Evolutionary conservation across 805 yeast genomes (phyloP).

Genomic region (Ogataea methanolica): DNA sequence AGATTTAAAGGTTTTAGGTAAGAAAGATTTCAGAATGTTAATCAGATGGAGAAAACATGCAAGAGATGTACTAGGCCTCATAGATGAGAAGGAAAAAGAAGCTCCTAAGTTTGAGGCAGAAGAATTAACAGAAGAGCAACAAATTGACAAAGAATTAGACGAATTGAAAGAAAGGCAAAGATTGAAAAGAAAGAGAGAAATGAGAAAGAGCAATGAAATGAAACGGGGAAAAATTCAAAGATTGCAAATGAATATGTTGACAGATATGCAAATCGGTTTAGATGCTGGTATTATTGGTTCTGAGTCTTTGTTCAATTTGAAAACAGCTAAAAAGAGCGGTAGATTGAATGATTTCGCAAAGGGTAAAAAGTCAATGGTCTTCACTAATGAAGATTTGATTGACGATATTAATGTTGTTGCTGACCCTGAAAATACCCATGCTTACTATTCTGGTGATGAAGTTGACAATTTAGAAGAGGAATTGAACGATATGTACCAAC

Average conservation of each 20-base stretch:
- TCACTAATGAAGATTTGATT: slow-evolving; percentile 49
- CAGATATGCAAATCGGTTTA: slow-evolving; percentile 88
- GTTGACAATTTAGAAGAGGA: slow-evolving; percentile 72
- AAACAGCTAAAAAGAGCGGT: slow-evolving; percentile 85
- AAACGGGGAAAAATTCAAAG: slow-evolving; percentile 85
- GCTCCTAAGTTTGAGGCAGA: slow-evolving; percentile 56
- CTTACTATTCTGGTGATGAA: slow-evolving; percentile 42
- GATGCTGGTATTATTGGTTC: slow-evolving; percentile 83
- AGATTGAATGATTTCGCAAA: slow-evolving; percentile 64
- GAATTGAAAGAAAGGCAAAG: slow-evolving; percentile 68
- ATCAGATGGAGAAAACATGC: slow-evolving; percentile 88
- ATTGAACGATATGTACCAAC: slow-evolving; percentile 74
- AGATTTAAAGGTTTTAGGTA: slow-evolving; percentile 92
- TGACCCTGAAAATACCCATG: slow-evolving; percentile 35
- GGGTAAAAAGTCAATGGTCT: slow-evolving; percentile 69
- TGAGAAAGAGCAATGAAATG: slow-evolving; percentile 72
- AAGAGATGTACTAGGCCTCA: slow-evolving; percentile 68
- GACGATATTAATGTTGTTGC: slow-evolving; percentile 55
- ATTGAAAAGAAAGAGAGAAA: slow-evolving; percentile 70
- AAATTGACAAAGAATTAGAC: slow-evolving; percentile 79
- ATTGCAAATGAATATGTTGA: slow-evolving; percentile 94
- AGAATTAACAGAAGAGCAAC: slow-evolving; percentile 80
- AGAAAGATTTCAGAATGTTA: slow-evolving; percentile 82
- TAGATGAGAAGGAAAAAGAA: slow-evolving; percentile 47
- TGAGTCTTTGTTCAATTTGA: slow-evolving; percentile 76